Evolutionary conservation across 352 stramenopile genomes (phyloP).

Genomic region (Phytophthora melonis): DNA sequence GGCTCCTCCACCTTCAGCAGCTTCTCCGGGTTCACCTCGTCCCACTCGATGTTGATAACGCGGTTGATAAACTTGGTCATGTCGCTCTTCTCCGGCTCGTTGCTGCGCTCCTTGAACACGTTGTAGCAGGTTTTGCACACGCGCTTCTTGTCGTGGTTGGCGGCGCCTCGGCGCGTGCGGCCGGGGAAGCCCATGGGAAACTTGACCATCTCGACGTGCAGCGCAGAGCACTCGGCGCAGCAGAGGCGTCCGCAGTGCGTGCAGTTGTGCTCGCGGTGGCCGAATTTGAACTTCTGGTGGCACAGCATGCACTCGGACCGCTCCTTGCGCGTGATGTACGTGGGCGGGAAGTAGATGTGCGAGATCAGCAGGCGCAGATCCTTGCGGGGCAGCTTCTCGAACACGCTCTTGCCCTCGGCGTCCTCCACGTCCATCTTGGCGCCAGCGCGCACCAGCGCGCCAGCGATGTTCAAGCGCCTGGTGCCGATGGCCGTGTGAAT

Average conservation of each 20-base stretch:
- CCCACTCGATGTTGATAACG: constrained; percentile 89
- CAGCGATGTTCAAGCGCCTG: constrained; percentile 75
- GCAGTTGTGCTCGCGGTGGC: constrained; percentile 88
- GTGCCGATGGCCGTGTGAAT: constrained; percentile 86
- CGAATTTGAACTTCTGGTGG: constrained; percentile 89
- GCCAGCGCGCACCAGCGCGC: constrained; percentile 79
- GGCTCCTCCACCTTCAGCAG: constrained; percentile 53
- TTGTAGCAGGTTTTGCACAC: constrained; percentile 91
- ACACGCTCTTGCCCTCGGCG: constrained; percentile 84
- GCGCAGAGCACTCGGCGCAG: constrained; percentile 73
- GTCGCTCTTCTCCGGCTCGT: constrained; percentile 67
- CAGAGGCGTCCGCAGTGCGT: constrained; percentile 85
- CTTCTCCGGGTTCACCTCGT: constrained; percentile 92
- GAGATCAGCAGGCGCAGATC: constrained; percentile 75
- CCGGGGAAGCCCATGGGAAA: constrained; percentile 89
- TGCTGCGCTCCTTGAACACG: constrained; percentile 85
- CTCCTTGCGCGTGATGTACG: constrained; percentile 89
- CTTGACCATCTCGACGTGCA: constrained; percentile 79
- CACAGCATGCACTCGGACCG: constrained; percentile 87
- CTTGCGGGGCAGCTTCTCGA: constrained; percentile 84
- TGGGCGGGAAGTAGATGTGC: constrained; percentile 90
- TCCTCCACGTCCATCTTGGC: constrained; percentile 91
- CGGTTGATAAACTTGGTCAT: constrained; percentile 78
- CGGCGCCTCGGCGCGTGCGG: constrained; percentile 72
- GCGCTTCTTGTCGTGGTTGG: constrained; percentile 70